Percentiles rank a stretch among this genome's conserved stretches.
phyloP scores from a whole-genome alignment of 2,329 filamentous ascomycete species.

The Bipolaris gigantea region DNA sequence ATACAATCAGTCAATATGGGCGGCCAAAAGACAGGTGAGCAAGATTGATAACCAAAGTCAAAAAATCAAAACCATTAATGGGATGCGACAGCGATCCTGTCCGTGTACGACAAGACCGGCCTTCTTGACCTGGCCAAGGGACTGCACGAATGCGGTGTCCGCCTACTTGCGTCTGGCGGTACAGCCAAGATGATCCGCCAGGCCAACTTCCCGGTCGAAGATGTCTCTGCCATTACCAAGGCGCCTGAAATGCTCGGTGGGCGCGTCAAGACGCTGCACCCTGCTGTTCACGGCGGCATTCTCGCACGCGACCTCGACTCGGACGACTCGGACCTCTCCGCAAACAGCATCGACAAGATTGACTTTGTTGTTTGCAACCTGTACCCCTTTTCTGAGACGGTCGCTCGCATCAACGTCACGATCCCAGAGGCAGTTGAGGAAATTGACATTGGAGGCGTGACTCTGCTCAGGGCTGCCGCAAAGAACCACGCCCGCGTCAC shows the following conservation, averaged over 20 bases:
- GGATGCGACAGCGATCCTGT: conserved; percentile 72
- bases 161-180: conserved; percentile 87
- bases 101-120: conserved; percentile 97
- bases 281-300: conserved; percentile 81
- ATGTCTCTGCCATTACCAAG: conserved; percentile 92
- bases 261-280: conserved; percentile 93
- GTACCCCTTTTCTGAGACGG: conserved; percentile 98
- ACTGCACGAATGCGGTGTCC: conserved; percentile 42
- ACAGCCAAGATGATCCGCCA: conserved; percentile 97
- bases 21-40: conserved; percentile 43
- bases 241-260: conserved; percentile 96
- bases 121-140: conserved; percentile 45
- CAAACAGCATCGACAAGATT: conserved; percentile 47
- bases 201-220: conserved; percentile 93
- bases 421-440: conserved; percentile 97
- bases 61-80: conserved; percentile 4
- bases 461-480: conserved; percentile 90
- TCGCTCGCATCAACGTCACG: conserved; percentile 95
- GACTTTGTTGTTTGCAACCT: conserved; percentile 79
- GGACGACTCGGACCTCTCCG: conserved; percentile 88
- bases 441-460: conserved; percentile 96
- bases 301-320: conserved; percentile 91
- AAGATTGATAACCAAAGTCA: neutral
- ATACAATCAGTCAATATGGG: conserved; percentile 31
- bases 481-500: conserved; percentile 98